A percentile compares a stretch with the other conserved stretches of the same genome.
These are phyloP conservation scores for Sungouiella blattae DNA, from an alignment of 805 yeast species.

Conservation along the genomic window DNA sequence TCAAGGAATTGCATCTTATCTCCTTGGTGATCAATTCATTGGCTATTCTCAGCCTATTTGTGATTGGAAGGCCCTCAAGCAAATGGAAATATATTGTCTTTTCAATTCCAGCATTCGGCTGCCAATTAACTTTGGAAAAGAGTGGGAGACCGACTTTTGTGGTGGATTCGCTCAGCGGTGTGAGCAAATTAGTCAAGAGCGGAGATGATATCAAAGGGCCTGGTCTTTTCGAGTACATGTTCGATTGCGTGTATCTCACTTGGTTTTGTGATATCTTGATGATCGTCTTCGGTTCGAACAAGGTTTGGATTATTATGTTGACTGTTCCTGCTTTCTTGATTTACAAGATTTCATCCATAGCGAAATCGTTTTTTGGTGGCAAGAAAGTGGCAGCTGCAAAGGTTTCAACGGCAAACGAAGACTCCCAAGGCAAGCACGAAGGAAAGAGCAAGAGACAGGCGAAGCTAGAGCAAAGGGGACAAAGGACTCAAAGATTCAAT, in stretches of 20 bases:
- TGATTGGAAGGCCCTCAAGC: constrained; percentile 12
- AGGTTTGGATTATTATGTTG: constrained; percentile 56
- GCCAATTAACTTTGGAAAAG: constrained; percentile 52
- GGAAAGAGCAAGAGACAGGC: constrained; percentile 16
- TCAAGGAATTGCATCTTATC: constrained; percentile 36
- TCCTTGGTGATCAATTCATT: constrained; percentile 19
- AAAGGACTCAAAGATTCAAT: constrained; percentile 7
- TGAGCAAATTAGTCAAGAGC: constrained; percentile 39
- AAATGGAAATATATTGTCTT: constrained; percentile 25
- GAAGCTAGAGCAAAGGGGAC: constrained; percentile 14
- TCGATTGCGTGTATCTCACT: constrained; percentile 66
- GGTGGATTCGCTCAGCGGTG: constrained; percentile 29
- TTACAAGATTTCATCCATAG: constrained; percentile 43
- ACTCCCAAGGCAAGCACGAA: constrained; percentile 1
- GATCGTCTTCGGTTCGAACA: constrained; percentile 51
- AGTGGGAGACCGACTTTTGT: constrained; percentile 59
- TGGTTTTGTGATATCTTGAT: constrained; percentile 54
- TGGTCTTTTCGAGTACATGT: constrained; percentile 71
- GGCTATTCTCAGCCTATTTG: constrained; percentile 9
- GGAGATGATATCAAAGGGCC: constrained; percentile 60
- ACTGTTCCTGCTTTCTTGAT: constrained; percentile 51
- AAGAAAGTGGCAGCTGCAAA: constrained; percentile 3
- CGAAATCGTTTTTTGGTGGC: constrained; percentile 17
- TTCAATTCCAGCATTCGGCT: constrained; percentile 37
- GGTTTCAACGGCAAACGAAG: background rate